phyloP scores from a whole-genome alignment of 2,329 filamentous ascomycete species.

The Hypoxylon sp. region DNA sequence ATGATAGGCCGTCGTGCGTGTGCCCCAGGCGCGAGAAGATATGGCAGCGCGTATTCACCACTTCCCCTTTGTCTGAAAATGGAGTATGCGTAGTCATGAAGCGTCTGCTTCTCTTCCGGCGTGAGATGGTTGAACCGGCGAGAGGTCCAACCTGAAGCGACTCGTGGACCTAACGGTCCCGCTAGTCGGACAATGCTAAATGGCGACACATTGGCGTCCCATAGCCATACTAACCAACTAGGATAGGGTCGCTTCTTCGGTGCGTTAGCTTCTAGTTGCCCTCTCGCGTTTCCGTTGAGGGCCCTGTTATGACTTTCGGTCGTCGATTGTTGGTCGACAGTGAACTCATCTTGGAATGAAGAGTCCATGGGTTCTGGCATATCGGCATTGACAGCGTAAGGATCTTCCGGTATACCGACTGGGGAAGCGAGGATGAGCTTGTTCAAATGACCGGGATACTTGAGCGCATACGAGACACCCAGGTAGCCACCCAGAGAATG shows the following conservation, averaged over 20 bases:
- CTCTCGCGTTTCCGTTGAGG: conserved; percentile 59
- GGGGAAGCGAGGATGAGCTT: conserved; percentile 96
- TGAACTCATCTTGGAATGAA: conserved; percentile 82
- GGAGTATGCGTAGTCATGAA: conserved; percentile 95
- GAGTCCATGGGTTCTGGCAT: conserved; percentile 84
- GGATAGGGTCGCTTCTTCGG: conserved; percentile 73
- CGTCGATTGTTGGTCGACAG: conserved; percentile 74
- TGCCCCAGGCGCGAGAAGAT: conserved; percentile 93
- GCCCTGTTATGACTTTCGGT: conserved; percentile 52
- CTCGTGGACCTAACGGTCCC: conserved; percentile 89
- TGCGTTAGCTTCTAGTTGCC: conserved; percentile 52
- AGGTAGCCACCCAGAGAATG: conserved; percentile 97
- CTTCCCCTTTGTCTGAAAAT: conserved; percentile 93
- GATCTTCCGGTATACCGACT: conserved; percentile 94
- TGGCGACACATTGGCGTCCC: conserved; percentile 97
- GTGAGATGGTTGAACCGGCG: conserved; percentile 93
- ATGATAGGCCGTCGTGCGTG: conserved; percentile 92
- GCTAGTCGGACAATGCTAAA: conserved; percentile 91
- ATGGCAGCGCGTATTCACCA: conserved; percentile 93
- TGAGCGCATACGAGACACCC: conserved; percentile 93
- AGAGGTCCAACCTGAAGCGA: conserved; percentile 95
- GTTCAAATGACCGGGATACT: conserved; percentile 94
- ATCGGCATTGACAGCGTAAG: conserved; percentile 84
- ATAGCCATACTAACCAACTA: conserved; percentile 91
- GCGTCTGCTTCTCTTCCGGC: conserved; percentile 80